Evolutionary conservation across 352 stramenopile genomes (phyloP).

Genomic region (Globisporangium spinosum): DNA sequence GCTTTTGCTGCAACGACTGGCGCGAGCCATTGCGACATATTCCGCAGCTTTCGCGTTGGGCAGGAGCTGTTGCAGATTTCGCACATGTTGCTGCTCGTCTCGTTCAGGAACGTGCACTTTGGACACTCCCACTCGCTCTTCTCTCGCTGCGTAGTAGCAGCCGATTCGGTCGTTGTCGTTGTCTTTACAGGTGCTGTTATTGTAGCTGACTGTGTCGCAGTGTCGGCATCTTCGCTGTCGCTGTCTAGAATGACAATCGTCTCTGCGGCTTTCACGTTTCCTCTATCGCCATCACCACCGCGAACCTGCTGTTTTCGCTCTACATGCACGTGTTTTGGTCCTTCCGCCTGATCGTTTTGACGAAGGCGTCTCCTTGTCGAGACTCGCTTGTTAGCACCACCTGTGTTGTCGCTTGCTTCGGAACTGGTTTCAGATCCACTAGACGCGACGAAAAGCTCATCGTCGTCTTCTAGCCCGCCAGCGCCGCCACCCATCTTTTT

Average conservation of each 20-base stretch:
- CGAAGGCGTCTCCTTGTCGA: conserved; percentile 3
- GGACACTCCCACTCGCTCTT: conserved; percentile 33
- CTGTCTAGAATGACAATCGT: conserved; percentile 11
- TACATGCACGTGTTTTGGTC: neutral
- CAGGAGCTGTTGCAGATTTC: conserved; percentile 37
- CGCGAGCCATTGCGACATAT: conserved; percentile 40
- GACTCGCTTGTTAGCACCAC: neutral
- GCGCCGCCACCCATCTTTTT: neutral
- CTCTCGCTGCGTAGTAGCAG: neutral
- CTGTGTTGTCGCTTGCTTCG: neutral
- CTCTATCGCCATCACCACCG: neutral
- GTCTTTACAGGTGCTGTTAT: neutral
- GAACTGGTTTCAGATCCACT: conserved; percentile 7
- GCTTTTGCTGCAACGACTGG: conserved; percentile 11
- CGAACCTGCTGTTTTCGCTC: neutral
- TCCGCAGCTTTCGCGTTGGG: conserved; percentile 25
- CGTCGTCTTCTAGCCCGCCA: neutral
- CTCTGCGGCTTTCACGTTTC: neutral
- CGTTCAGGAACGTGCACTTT: conserved; percentile 52
- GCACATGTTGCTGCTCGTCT: conserved; percentile 23
- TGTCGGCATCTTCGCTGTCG: conserved; percentile 29
- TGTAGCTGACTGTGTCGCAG: conserved; percentile 12
- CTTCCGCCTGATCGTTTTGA: neutral
- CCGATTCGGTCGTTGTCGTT: neutral
- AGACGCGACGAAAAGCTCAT: conserved; percentile 11